Evolutionary conservation across 2,329 filamentous ascomycete genomes (phyloP).

Genomic region (Acrocalymma vagum): DNA sequence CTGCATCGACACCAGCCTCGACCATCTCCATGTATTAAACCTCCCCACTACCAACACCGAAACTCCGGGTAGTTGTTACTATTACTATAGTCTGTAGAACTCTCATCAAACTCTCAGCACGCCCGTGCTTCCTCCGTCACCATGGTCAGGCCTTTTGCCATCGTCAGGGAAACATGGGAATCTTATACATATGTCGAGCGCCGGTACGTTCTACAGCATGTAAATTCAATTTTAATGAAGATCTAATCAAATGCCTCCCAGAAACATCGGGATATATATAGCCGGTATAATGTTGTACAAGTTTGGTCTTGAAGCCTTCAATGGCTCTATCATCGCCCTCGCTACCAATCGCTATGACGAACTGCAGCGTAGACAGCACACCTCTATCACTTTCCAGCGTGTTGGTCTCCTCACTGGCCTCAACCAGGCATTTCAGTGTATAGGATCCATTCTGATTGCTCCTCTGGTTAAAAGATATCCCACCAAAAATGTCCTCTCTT

Average conservation of each 20-base stretch:
- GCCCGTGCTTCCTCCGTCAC: slow-evolving; percentile 16
- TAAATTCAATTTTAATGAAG: neutral
- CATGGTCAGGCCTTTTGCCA: slow-evolving; percentile 29
- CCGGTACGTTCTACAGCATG: slow-evolving; percentile 47
- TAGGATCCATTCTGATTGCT: slow-evolving; percentile 61
- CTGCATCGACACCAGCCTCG: too few relatives aligned
- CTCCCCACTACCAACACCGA: slow-evolving; percentile 14
- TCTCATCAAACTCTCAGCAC: slow-evolving; percentile 18
- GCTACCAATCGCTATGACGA: slow-evolving; percentile 61
- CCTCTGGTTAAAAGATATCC: slow-evolving; percentile 59
- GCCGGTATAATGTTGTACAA: slow-evolving; percentile 62
- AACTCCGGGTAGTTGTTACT: slow-evolving; percentile 17
- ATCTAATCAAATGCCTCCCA: neutral
- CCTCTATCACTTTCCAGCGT: slow-evolving; percentile 55
- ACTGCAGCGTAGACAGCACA: slow-evolving; percentile 44
- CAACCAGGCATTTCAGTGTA: slow-evolving; percentile 61
- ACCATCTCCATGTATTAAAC: too few relatives aligned
- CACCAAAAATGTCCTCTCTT: slow-evolving; percentile 56
- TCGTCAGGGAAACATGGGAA: slow-evolving; percentile 38
- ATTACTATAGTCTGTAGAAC: slow-evolving; percentile 26
- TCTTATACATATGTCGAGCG: slow-evolving; percentile 52
- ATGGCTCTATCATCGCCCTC: slow-evolving; percentile 59
- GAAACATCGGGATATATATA: slow-evolving; percentile 51
- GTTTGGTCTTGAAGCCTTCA: slow-evolving; percentile 61
- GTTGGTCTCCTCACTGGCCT: slow-evolving; percentile 58